Evolutionary conservation across 306 rosid genomes (phyloP).

Genomic region (Cicer yamashitae): DNA sequence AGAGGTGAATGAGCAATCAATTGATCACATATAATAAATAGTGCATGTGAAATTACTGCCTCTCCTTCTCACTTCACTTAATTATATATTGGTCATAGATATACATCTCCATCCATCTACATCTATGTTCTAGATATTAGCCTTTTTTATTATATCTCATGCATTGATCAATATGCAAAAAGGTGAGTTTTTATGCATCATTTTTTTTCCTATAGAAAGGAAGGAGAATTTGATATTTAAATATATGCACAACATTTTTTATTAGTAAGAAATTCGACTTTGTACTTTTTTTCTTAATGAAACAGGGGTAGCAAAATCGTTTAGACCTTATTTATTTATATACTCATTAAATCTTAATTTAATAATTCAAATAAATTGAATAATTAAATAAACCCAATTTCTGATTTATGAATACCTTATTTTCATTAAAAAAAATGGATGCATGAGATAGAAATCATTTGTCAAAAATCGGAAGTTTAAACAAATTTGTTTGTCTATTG

Average conservation of each 20-base stretch:
- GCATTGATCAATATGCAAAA: constrained; percentile 1
- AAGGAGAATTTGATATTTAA: background rate
- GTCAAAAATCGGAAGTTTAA: background rate
- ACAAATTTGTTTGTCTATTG: too few relatives aligned
- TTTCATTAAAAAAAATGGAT: background rate
- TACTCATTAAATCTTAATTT: background rate
- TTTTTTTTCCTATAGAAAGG: background rate
- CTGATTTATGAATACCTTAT: background rate
- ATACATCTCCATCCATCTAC: constrained; percentile 23
- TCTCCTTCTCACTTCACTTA: constrained; percentile 37
- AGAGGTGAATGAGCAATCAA: constrained; percentile 44
- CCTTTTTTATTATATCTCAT: constrained; percentile 16
- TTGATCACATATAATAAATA: constrained; percentile 34
- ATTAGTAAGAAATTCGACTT: background rate
- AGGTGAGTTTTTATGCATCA: background rate
- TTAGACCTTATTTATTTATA: background rate
- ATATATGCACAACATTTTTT: background rate
- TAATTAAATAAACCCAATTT: background rate
- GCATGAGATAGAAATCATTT: background rate
- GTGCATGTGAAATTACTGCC: constrained; percentile 49
- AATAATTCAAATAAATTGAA: background rate
- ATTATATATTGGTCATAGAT: constrained; percentile 23
- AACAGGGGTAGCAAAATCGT: constrained; percentile 13
- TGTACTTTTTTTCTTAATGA: background rate
- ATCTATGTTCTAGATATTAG: background rate